Evolutionary conservation across 768 basidiomycete genomes (phyloP).

Genomic region (Ramaria sp.): DNA sequence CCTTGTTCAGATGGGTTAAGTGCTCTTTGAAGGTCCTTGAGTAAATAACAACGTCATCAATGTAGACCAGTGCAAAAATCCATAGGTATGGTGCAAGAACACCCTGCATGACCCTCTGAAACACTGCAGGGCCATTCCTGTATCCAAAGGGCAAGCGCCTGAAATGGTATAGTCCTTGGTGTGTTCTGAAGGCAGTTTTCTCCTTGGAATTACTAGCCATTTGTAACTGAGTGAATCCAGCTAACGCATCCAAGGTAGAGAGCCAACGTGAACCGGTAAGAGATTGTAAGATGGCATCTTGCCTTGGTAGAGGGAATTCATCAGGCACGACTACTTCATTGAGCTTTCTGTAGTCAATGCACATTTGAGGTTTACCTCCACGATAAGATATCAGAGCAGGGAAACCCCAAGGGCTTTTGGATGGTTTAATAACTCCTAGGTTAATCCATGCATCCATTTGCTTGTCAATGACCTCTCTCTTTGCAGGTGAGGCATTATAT

Average conservation of each 20-base stretch:
- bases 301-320: slow-evolving; percentile 21
- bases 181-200: too few species aligned
- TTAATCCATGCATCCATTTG: slow-evolving; percentile 24
- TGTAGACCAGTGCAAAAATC: slow-evolving; percentile 31
- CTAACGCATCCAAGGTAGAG: too few species aligned
- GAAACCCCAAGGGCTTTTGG: slow-evolving; percentile 27
- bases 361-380: slow-evolving; percentile 27
- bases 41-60: slow-evolving; percentile 32
- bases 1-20: slow-evolving; percentile 12
- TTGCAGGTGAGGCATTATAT: slow-evolving; percentile 16
- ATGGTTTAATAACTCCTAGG: slow-evolving; percentile 29
- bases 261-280: slow-evolving; percentile 14
- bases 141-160: slow-evolving; percentile 20
- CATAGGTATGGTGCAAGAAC: slow-evolving; percentile 26
- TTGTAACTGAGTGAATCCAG: too few species aligned
- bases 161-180: too few species aligned
- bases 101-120: slow-evolving; percentile 32
- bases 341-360: slow-evolving; percentile 24
- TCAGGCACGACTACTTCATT: slow-evolving; percentile 18
- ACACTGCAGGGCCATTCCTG: slow-evolving; percentile 24
- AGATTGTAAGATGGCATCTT: slow-evolving; percentile 19
- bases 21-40: not conserved
- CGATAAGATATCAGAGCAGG: slow-evolving; percentile 26
- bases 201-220: too few species aligned
- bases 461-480: slow-evolving; percentile 19